Conservation (phyloP, 2,329 filamentous ascomycete genomes). For the Colletotrichum camelliae region DNA sequence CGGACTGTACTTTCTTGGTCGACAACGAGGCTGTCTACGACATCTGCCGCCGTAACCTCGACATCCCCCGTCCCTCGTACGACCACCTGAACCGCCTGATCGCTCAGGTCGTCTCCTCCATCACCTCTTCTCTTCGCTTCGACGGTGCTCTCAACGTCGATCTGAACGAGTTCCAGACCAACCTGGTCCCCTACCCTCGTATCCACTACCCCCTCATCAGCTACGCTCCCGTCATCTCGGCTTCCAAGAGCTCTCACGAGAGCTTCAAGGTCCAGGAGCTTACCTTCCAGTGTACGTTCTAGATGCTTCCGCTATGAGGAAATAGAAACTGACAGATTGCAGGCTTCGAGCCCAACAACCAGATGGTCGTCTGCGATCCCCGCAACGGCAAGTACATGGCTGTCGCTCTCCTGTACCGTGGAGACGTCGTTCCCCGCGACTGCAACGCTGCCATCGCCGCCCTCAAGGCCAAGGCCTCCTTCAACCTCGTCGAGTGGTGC, state of each 20-base stretch:
- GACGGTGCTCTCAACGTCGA: constrained; percentile 77
- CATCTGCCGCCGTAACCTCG: constrained; percentile 75
- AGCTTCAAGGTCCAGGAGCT: constrained; percentile 85
- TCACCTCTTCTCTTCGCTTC: constrained; percentile 75
- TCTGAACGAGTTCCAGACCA: constrained; percentile 80
- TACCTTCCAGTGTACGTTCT: constrained; percentile 71
- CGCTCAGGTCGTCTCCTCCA: constrained; percentile 76
- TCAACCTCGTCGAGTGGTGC: constrained; percentile 79
- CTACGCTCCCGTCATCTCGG: constrained; percentile 74
- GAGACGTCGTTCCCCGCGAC: constrained; percentile 74
- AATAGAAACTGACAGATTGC: constrained; percentile 27
- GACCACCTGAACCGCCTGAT: constrained; percentile 77
- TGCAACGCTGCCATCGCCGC: constrained; percentile 70
- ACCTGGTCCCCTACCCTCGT: constrained; percentile 75
- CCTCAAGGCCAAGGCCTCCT: constrained; percentile 74
- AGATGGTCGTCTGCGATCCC: constrained; percentile 79
- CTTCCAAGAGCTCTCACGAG: constrained; percentile 81
- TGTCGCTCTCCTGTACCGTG: constrained; percentile 74
- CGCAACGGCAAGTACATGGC: constrained; percentile 81
- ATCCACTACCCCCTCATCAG: constrained; percentile 78
- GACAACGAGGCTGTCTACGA: constrained; percentile 80
- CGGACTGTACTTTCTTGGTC: constrained; percentile 80
- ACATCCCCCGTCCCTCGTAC: constrained; percentile 71
- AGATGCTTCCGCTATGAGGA: not conserved
- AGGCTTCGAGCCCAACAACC: constrained; percentile 81